These are phyloP conservation scores for Hypoxylon lienhwacheense DNA, from an alignment of 495 filamentous ascomycete species.

Conservation along the genomic window DNA sequence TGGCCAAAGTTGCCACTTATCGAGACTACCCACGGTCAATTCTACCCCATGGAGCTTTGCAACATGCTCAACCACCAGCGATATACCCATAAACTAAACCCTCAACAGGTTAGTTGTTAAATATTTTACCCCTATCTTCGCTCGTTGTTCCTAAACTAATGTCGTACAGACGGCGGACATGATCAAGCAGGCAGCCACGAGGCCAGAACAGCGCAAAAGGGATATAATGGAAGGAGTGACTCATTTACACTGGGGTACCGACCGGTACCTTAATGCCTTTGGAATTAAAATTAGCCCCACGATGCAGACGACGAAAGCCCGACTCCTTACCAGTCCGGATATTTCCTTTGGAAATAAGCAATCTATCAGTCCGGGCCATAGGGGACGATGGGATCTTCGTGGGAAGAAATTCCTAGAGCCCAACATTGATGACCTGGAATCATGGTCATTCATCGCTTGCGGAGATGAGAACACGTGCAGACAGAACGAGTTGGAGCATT, in stretches of 20 bases:
- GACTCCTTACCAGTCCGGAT: slow-evolving; percentile 69
- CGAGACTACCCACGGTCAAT: slow-evolving; percentile 64
- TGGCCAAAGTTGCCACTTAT: slow-evolving; percentile 64
- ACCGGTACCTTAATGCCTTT: slow-evolving; percentile 67
- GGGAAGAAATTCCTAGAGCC: slow-evolving; percentile 69
- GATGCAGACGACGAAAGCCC: slow-evolving; percentile 67
- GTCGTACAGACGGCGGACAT: slow-evolving; percentile 62
- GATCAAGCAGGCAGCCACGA: slow-evolving; percentile 80
- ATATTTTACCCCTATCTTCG: not conserved
- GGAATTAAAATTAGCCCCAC: slow-evolving; percentile 64
- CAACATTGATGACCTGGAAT: slow-evolving; percentile 60
- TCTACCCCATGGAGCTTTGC: slow-evolving; percentile 80
- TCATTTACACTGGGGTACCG: slow-evolving; percentile 67
- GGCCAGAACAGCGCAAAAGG: slow-evolving; percentile 62
- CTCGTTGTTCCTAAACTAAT: slow-evolving; percentile 27
- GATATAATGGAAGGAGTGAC: slow-evolving; percentile 66
- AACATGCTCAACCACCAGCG: slow-evolving; percentile 61
- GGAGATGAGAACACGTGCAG: slow-evolving; percentile 28
- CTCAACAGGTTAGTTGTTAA: slow-evolving; percentile 49
- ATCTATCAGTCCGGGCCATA: slow-evolving; percentile 55
- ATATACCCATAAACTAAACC: slow-evolving; percentile 77
- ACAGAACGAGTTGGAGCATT: slow-evolving; percentile 54
- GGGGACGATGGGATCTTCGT: slow-evolving; percentile 84
- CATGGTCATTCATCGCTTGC: slow-evolving; percentile 65
- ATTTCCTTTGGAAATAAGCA: slow-evolving; percentile 62